Evolutionary conservation across 306 rosid genomes (phyloP), one percentile per base, ranked within the genome.

Genomic region (Prunus campanulata): DNA sequence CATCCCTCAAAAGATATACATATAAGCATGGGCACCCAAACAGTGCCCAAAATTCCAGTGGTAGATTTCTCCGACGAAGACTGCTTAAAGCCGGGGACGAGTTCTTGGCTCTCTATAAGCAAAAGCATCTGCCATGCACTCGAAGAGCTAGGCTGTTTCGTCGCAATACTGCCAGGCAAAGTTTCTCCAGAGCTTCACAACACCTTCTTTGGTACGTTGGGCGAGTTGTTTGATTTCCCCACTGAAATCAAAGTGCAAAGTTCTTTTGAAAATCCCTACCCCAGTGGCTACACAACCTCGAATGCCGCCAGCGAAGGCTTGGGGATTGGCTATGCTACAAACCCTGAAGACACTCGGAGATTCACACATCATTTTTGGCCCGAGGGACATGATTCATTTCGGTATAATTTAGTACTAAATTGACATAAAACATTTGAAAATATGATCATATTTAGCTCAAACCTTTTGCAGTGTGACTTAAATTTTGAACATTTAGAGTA

Each of bases 301-400:
- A 22, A 65, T n/a, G 20, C 3, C 0, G 10, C 32, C 42, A 52
- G 72, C 47, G 80, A 84, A 72, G 51, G 78, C 78, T 15, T 84
- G 55, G 83, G 66, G 9, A 77, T 84, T 42, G 71, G 32, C 7
- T 65, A 77, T 30, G 47, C 75, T 2, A 12, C 50, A 6, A 24
- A 50, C 60, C 56, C 59, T 2, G 63, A 70, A 56, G 68, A 47
- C 19, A 62, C 27, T 55, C 16, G 70, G 3, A 47, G 18, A 18
- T 80, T 81, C 79, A 62, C 79, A 1, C 71, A 70, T 19, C 80
- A 67, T 76, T 62, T 81, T 70, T 84, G 85, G 82, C 83, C 87
- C 25, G 6, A 74, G 42, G 81, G 87, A 44, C 78, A 84, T 32
- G 24, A 51, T 7, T 32, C 8, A 1, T 74, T 80, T 35, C 75